Evolutionary conservation across 331 rosid species (phyloP).

Genomic region (Quercus tomentella): DNA sequence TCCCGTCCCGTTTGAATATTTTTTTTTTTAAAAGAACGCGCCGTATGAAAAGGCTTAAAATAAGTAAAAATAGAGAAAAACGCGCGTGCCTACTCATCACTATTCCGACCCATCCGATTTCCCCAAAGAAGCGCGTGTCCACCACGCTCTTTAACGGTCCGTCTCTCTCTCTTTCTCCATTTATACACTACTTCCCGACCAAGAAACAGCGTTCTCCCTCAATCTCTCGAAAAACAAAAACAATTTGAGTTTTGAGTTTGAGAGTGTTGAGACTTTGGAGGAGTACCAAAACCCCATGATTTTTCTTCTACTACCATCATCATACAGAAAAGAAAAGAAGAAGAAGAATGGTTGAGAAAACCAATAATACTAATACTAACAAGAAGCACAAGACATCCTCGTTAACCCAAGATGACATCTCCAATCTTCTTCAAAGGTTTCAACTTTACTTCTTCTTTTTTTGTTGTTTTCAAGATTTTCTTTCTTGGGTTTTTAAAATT

Average conservation of each 20-base stretch:
- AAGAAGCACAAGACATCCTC: constrained; percentile 26
- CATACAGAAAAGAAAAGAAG: no score
- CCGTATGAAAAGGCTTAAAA: no score
- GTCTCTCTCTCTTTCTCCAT: not conserved
- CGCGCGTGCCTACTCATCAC: no score
- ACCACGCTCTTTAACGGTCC: not conserved
- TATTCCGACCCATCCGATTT: no score
- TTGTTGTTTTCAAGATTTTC: not conserved
- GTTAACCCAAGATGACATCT: constrained; percentile 32
- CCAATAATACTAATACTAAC: not conserved
- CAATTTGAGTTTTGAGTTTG: no score
- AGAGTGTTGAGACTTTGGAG: no score
- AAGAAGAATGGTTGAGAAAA: constrained; percentile 24
- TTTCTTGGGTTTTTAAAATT: not conserved
- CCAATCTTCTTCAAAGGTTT: constrained; percentile 32
- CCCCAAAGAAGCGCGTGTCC: not conserved
- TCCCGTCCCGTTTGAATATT: no score
- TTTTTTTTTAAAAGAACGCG: no score
- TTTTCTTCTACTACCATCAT: no score
- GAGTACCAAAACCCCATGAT: no score
- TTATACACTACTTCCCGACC: no score
- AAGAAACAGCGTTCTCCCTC: not conserved
- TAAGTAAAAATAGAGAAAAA: no score
- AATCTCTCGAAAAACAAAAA: not conserved
- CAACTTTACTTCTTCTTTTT: not conserved